Conservation (phyloP, 2,329 filamentous ascomycete genomes). For the Talaromyces albobiverticillius region DNA sequence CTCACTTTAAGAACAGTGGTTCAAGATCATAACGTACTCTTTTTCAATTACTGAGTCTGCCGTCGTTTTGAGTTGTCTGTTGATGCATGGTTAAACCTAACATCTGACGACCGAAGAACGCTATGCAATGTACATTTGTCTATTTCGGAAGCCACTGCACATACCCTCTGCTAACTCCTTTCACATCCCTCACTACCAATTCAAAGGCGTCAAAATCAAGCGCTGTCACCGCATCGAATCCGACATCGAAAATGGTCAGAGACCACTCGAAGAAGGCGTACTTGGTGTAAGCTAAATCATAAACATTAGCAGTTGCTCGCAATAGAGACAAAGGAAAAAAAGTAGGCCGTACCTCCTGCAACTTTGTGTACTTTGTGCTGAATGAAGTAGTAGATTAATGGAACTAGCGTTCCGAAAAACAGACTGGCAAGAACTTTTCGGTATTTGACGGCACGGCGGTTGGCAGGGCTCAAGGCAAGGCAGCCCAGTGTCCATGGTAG, state of each 20-base stretch:
- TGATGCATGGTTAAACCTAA: constrained; percentile 33
- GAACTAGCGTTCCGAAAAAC: constrained; percentile 89
- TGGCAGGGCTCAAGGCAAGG: constrained; percentile 80
- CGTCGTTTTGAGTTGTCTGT: constrained; percentile 50
- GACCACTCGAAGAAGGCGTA: constrained; percentile 99
- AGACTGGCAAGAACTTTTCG: constrained; percentile 76
- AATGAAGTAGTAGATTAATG: constrained; percentile 94
- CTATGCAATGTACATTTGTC: constrained; percentile 54
- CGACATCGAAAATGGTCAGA: constrained; percentile 90
- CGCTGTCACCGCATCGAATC: constrained; percentile 90
- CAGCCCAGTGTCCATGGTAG: constrained; percentile 94
- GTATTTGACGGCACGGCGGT: constrained; percentile 78
- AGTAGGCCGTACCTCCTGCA: constrained; percentile 69
- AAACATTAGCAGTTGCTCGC: constrained; percentile 1
- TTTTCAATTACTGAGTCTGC: constrained; percentile 61
- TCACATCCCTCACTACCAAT: constrained; percentile 81
- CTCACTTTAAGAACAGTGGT: not conserved
- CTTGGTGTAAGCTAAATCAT: constrained; percentile 78
- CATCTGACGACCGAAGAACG: constrained; percentile 36
- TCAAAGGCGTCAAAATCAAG: constrained; percentile 90
- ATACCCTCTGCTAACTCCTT: constrained; percentile 95
- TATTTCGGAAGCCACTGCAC: constrained; percentile 94
- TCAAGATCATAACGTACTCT: constrained; percentile 57
- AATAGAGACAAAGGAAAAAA: not conserved
- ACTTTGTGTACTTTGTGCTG: constrained; percentile 97